A percentile compares a stretch with the other conserved stretches of the same genome.
These are phyloP conservation scores for Elaeis guineensis DNA, from an alignment of 176 grass and related monocot species.

Conservation along the genomic window DNA sequence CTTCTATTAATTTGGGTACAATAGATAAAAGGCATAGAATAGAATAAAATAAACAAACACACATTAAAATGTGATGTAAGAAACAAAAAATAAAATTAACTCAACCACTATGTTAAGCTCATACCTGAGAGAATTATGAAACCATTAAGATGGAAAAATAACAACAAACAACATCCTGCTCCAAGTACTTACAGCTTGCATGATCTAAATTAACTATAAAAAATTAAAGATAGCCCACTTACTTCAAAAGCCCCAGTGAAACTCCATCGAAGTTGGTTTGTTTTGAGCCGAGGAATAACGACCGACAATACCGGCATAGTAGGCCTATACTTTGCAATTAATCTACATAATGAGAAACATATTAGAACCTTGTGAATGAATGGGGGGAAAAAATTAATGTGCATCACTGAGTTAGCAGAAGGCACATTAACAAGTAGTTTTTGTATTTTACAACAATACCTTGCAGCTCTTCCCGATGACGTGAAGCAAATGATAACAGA, in stretches of 20 bases:
- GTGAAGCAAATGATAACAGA: slow-evolving; percentile 97
- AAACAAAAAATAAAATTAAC: no score
- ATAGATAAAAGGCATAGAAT: background rate
- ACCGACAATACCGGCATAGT: slow-evolving; percentile 96
- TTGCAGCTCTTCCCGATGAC: slow-evolving; percentile 95
- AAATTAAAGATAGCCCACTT: background rate
- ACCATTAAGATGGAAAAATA: no score
- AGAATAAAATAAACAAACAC: no score
- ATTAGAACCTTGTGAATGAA: background rate
- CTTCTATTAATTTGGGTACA: background rate
- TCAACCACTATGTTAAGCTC: no score
- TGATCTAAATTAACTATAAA: background rate
- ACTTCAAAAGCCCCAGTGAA: slow-evolving; percentile 98
- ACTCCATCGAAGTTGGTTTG: slow-evolving; percentile 94
- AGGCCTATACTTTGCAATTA: slow-evolving; percentile 98
- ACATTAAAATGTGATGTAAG: no score
- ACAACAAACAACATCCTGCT: no score
- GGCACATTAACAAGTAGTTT: background rate
- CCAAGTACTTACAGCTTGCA: background rate
- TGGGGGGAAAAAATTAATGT: no score
- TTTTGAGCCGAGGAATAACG: slow-evolving; percentile 96
- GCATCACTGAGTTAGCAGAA: no score
- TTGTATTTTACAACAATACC: slow-evolving; percentile 33
- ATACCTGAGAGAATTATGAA: no score
- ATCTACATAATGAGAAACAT: slow-evolving; percentile 31